phyloP scores from a whole-genome alignment of 1,284 basidiomycete genomes.

The Heliocybe sulcata region DNA sequence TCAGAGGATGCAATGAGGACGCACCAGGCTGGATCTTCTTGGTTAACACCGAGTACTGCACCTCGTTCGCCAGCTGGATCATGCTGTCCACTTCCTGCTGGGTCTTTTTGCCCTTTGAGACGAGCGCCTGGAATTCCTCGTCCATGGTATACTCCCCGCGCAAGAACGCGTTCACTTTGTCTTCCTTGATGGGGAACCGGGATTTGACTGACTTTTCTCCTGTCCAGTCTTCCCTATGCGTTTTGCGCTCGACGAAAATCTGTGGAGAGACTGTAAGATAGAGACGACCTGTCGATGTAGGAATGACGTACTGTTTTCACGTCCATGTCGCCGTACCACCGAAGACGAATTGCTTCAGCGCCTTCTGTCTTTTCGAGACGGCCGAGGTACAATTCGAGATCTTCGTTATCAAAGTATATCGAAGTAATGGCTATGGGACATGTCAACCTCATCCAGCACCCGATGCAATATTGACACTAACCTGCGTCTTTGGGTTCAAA shows the following conservation, averaged over 20 bases:
- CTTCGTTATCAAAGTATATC: constrained; percentile 92
- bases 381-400: constrained; percentile 96
- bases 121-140: constrained; percentile 85
- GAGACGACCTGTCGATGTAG: too few species aligned
- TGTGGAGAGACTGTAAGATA: constrained; percentile 27
- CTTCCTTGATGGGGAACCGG: constrained; percentile 95
- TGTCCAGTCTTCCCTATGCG: constrained; percentile 98
- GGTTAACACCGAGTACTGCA: constrained; percentile 89
- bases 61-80: constrained; percentile 95
- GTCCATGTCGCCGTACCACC: constrained; percentile 96
- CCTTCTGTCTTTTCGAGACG: constrained; percentile 98
- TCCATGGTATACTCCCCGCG: constrained; percentile 91
- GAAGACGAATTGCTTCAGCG: constrained; percentile 91
- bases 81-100: constrained; percentile 92
- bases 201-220: constrained; percentile 99
- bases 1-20: constrained; percentile 13
- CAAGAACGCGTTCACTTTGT: constrained; percentile 90
- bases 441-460: background rate
- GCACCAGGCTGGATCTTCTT: constrained; percentile 77
- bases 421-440: constrained; percentile 65
- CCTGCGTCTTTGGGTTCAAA: constrained; percentile 87
- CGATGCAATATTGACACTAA: constrained; percentile 20
- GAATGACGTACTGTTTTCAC: constrained; percentile 57
- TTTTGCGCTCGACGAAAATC: constrained; percentile 99
- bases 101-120: constrained; percentile 90